Evolutionary conservation across 805 yeast genomes (phyloP).

Genomic region (Nakazawaea holstii): DNA sequence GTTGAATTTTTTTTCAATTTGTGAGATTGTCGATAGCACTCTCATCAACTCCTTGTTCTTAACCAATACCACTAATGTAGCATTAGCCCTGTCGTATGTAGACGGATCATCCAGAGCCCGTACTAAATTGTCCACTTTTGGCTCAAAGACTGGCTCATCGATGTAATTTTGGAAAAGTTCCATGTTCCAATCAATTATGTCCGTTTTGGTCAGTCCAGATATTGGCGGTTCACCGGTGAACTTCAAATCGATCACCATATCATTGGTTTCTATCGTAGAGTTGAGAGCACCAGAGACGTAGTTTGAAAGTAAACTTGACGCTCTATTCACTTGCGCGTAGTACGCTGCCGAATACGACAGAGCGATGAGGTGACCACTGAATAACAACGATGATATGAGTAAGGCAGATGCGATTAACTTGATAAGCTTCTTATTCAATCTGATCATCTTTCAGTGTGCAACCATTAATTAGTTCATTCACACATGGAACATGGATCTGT

Average conservation of each 20-base stretch:
- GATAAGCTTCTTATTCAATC: conserved; percentile 1
- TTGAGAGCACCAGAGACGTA: neutral
- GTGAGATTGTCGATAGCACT: conserved; percentile 42
- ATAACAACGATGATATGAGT: neutral
- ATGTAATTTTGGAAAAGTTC: neutral
- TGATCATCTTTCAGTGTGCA: neutral
- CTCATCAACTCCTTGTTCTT: conserved; percentile 47
- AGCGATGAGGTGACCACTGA: conserved; percentile 4
- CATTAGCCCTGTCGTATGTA: conserved; percentile 40
- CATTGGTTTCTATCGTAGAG: conserved; percentile 23
- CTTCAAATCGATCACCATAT: conserved; percentile 32
- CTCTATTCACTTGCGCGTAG: neutral
- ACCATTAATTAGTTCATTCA: neutral
- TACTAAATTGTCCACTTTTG: conserved; percentile 34
- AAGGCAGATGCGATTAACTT: neutral
- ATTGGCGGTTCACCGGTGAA: conserved; percentile 26
- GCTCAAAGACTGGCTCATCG: conserved; percentile 34
- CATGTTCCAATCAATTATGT: conserved; percentile 2
- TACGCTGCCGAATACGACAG: neutral
- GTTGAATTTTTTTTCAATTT: conserved; percentile 62
- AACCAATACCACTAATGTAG: conserved; percentile 61
- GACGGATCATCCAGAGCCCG: conserved; percentile 16
- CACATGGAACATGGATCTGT: neutral
- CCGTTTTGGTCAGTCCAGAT: neutral
- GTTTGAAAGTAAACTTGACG: neutral